Conservation (phyloP, 495 filamentous ascomycete species). For the Margaritispora aquatica region DNA sequence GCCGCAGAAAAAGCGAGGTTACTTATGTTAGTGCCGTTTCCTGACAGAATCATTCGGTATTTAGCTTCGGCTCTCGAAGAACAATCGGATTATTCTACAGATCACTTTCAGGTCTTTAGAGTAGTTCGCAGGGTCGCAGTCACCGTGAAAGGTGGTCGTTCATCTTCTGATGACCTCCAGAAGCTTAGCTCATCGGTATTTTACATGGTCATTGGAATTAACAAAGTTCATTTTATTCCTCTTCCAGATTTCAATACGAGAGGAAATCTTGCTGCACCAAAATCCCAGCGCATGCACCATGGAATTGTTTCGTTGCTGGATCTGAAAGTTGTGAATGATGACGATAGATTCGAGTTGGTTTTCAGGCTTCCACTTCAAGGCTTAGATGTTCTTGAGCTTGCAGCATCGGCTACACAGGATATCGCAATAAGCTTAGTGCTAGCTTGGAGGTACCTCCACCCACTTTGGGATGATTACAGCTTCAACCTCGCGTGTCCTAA, state of each 20-base stretch:
- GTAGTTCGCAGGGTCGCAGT: conserved; percentile 68
- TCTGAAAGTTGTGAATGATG: conserved; percentile 59
- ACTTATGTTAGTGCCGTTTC: conserved; percentile 44
- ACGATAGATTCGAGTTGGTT: conserved; percentile 80
- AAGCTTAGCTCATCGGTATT: conserved; percentile 67
- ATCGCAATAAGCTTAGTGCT: conserved; percentile 70
- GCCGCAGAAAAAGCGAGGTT: conserved; percentile 50
- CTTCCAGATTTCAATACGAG: conserved; percentile 50
- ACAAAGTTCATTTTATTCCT: conserved; percentile 77
- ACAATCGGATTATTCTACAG: conserved; percentile 59
- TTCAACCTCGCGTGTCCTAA: conserved; percentile 54
- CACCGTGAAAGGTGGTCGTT: conserved; percentile 43
- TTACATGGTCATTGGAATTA: conserved; percentile 79
- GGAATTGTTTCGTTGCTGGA: conserved; percentile 71
- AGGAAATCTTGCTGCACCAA: conserved; percentile 41
- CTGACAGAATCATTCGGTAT: conserved; percentile 54
- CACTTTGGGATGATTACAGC: conserved; percentile 70
- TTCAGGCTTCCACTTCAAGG: conserved; percentile 69
- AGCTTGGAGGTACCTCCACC: conserved; percentile 71
- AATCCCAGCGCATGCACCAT: conserved; percentile 40
- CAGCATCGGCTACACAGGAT: conserved; percentile 69
- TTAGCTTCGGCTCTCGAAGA: conserved; percentile 60
- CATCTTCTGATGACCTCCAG: conserved; percentile 71
- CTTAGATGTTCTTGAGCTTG: conserved; percentile 61
- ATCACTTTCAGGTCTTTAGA: conserved; percentile 72